A percentile compares a stretch with the other conserved stretches of the same genome.
These are phyloP conservation scores for Bimuria novae-zelandiae DNA, from an alignment of 2,329 filamentous ascomycete genomes.

Conservation along the genomic window DNA sequence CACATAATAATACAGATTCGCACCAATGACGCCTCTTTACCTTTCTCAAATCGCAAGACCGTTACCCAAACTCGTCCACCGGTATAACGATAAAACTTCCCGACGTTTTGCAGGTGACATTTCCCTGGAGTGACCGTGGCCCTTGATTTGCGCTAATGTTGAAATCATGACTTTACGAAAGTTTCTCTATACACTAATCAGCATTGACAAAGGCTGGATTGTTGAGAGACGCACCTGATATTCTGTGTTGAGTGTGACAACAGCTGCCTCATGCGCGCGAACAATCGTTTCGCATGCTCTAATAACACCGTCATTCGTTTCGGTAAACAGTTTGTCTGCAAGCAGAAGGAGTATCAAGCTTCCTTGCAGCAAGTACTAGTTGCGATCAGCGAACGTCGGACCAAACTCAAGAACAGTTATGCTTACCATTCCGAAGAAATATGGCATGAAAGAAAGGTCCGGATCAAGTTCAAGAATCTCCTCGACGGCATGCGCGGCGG, in stretches of 20 bases:
- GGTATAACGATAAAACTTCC: constrained; percentile 58
- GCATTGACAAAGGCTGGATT: not conserved
- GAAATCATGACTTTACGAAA: constrained; percentile 59
- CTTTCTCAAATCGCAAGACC: constrained; percentile 12
- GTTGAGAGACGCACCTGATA: constrained; percentile 69
- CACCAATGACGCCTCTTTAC: not conserved
- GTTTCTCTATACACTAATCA: constrained; percentile 50
- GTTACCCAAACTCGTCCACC: constrained; percentile 54
- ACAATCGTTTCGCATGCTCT: constrained; percentile 92
- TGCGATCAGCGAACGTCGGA: constrained; percentile 13
- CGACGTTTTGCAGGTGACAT: constrained; percentile 48
- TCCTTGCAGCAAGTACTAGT: constrained; percentile 77
- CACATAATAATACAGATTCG: not conserved
- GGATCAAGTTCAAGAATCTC: constrained; percentile 89
- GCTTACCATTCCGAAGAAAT: constrained; percentile 83
- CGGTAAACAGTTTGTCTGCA: constrained; percentile 83
- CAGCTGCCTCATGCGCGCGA: constrained; percentile 89
- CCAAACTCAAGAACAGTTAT: not conserved
- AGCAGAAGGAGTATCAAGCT: constrained; percentile 86
- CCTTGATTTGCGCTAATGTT: constrained; percentile 45
- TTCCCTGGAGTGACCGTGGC: constrained; percentile 41
- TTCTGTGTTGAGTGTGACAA: constrained; percentile 91
- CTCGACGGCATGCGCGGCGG: constrained; percentile 82
- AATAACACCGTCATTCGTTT: constrained; percentile 82
- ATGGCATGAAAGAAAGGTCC: constrained; percentile 92